Evolutionary conservation across 306 rosid species (phyloP).

Genomic region (Rosa rugosa): DNA sequence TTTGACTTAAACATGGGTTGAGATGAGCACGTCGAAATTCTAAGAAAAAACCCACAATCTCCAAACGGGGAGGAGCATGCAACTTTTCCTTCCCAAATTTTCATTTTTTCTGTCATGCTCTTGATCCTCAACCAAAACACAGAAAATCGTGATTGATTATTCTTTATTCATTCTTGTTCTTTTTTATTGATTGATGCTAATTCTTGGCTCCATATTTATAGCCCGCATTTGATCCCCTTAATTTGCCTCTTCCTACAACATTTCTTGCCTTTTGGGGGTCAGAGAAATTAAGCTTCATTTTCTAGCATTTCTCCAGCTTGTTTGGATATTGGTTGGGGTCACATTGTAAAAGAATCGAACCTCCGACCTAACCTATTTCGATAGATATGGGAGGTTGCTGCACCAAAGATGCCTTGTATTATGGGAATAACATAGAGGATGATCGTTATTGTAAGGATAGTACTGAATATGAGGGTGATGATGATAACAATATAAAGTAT

Average conservation of each 20-base stretch:
- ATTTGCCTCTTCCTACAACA: background rate
- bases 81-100: background rate
- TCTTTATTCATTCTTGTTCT: background rate
- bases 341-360: background rate
- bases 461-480: slow-evolving; percentile 26
- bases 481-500: slow-evolving; percentile 23
- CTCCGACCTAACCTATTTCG: background rate
- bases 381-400: slow-evolving; percentile 66
- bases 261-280: background rate
- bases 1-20: slow-evolving; percentile 18
- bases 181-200: background rate
- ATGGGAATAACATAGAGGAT: slow-evolving; percentile 30
- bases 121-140: background rate
- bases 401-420: slow-evolving; percentile 32
- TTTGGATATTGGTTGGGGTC: slow-evolving; percentile 30
- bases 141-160: background rate
- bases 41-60: slow-evolving; percentile 5
- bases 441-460: slow-evolving; percentile 25
- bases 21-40: slow-evolving; percentile 17
- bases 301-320: background rate
- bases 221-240: background rate
- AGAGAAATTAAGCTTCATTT: background rate
- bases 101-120: background rate
- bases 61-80: background rate
- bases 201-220: background rate